Conservation (phyloP, 495 filamentous ascomycete species). For the Aspergillus affinis region DNA sequence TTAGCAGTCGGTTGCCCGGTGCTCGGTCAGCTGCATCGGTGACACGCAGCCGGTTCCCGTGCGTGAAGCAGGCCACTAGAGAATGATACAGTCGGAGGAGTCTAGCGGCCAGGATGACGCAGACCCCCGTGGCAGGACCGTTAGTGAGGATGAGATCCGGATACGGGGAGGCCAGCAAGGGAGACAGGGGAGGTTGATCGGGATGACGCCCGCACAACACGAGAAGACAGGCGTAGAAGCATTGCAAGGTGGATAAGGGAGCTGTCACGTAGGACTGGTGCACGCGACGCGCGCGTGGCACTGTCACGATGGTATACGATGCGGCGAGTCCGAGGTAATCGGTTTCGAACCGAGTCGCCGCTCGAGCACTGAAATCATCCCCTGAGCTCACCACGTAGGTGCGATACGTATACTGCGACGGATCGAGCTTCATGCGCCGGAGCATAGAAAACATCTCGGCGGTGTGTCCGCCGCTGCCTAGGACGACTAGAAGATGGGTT, state of each 20-base stretch:
- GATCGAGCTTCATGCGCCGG: slow-evolving; percentile 42
- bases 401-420: slow-evolving; percentile 59
- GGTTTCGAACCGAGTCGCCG: slow-evolving; percentile 64
- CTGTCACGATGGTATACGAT: slow-evolving; percentile 55
- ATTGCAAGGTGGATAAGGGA: slow-evolving; percentile 57
- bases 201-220: slow-evolving; percentile 44
- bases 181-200: slow-evolving; percentile 26
- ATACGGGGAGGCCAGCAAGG: slow-evolving; percentile 29
- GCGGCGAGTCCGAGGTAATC: slow-evolving; percentile 22
- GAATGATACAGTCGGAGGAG: slow-evolving; percentile 60
- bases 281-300: slow-evolving; percentile 71
- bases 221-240: slow-evolving; percentile 48
- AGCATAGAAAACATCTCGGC: slow-evolving; percentile 89
- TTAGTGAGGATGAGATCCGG: slow-evolving; percentile 83
- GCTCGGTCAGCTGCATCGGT: not conserved
- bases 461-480: slow-evolving; percentile 93
- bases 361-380: slow-evolving; percentile 69
- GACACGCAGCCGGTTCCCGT: not conserved
- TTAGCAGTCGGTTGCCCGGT: slow-evolving; percentile 2
- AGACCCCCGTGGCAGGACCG: slow-evolving; percentile 82
- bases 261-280: slow-evolving; percentile 75
- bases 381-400: slow-evolving; percentile 80
- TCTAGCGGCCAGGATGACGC: slow-evolving; percentile 69
- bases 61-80: slow-evolving; percentile 9
- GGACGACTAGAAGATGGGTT: slow-evolving; percentile 74